Evolutionary conservation across 2,329 filamentous ascomycete species (phyloP), one percentile per base, ranked within the genome.

Genomic region (Epichloe uncinata): DNA sequence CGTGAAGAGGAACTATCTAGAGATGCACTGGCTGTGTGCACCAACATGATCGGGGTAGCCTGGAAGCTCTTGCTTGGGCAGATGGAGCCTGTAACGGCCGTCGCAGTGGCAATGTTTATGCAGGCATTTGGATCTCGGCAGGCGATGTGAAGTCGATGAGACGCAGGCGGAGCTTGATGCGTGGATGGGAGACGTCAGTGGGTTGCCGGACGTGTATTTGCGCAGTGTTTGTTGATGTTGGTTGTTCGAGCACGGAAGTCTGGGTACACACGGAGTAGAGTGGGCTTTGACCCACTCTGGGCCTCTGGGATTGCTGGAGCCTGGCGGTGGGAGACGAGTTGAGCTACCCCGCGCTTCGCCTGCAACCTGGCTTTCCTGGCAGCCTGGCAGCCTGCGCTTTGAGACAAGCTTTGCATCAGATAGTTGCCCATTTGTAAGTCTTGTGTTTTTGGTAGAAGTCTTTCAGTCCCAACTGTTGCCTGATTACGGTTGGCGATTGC

Each of bases 41-140:
- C 61, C 62, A 68, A 69, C 67, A 70, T 70, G 67, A 66, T 70
- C 66, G 60, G 58, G 59, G 54, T 64, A 54, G 66, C 64, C 64
- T 65, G 58, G 56, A 56, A 57, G 58, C 58, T 49, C n/a, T 33
- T 36, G 40, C 41, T 40, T 44, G 20, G 45, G 40, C 41, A 15
- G 22, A 26, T 40, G 26, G 41, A 42, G 41, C 33, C 48, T 41
- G 40, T 38, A 34, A 54, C 54, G 55, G 55, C 51, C 53, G 48
- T 48, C n/a, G 45, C 45, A 38, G 41, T 26, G 41, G 33, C 26
- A 36, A 22, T 9, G 13, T 41, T 50, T 44, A 52, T 33, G 45
- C 50, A 47, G 37, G 26, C 50, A 53, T 53, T 37, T 47, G 36
- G 26, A 35, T n/a, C 11, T 22, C 3, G 37, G 4, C 37, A 18